Base-by-base conservation (phyloP, 345 rosid genomes). In the Durio zibethinus region DNA sequence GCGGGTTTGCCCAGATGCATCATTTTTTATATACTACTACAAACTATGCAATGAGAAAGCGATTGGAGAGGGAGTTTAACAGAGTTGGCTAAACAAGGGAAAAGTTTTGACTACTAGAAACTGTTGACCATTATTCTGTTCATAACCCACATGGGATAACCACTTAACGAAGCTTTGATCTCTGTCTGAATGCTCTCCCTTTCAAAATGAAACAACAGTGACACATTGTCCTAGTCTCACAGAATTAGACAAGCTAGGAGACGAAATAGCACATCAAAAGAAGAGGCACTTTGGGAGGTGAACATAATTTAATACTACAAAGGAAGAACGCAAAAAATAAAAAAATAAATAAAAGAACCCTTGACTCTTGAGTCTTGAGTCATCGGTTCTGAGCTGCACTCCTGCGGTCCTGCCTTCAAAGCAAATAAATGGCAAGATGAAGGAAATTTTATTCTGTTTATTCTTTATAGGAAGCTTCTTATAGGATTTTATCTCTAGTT, bases 231-330 rank as follows among this genome's bases (percentile, higher is more conserved):
- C 63, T 29, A 65, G 33, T 53, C 25, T 53, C 73, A 53, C 63
- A 64, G 52, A 63, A 35, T 36, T 61, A 61, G 31, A 59, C 31
- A 38, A 61, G 74, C 76, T 59, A 80, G 14, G 42, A 62, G 80
- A 81, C 84, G 71, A 81, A 61, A 67, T 0, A 60, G 80, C 74
- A 81, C 54, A 68, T 79, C 47, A 83, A 83, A 80, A 83, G 81
- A 54, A 77, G 81, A 60, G 78, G n/a, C 31, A 67, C 81, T 77
- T 74, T 54, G 79, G 85, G 79, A 77, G 77, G 12, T 68, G 79
- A 33, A 70, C 74, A 70, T 70, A 27, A 47, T 69, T 69, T 69
- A 69, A 47, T 45, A 45, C 5, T n/a, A 38, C 70, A 65, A 38
- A 42, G 20, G 56, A 61, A 25, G 16, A n/a, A n/a, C n/a, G n/a